A percentile compares a stretch with the other conserved stretches of the same genome.
These are phyloP conservation scores for Leptosphaerulina australis DNA, from an alignment of 2,329 filamentous ascomycete species.

Conservation along the genomic window DNA sequence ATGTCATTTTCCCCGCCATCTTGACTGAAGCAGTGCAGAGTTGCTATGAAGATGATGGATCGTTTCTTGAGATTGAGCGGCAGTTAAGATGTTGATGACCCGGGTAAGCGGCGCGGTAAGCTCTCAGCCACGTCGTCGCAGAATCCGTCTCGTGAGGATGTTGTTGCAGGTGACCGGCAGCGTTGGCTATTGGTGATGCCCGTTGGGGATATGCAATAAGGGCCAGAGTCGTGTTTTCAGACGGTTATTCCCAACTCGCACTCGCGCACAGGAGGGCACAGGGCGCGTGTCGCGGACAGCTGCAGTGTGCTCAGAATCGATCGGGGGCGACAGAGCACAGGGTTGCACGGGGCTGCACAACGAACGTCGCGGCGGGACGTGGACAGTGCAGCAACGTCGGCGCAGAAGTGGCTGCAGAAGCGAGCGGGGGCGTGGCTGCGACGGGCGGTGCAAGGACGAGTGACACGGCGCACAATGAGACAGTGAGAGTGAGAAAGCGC, in stretches of 20 bases:
- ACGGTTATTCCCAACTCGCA: conserved; percentile 25
- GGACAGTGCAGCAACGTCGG: conserved; percentile 32
- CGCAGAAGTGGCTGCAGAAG: conserved; percentile 27
- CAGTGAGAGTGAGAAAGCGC: background rate
- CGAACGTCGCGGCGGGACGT: conserved; percentile 26
- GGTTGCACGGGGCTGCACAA: conserved; percentile 25
- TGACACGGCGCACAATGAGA: conserved; percentile 2
- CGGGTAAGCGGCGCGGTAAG: conserved; percentile 18
- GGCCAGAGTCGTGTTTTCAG: conserved; percentile 21
- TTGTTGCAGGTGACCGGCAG: conserved; percentile 33
- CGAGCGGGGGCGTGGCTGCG: conserved; percentile 20
- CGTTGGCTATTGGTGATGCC: conserved; percentile 27
- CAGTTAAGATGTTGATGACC: conserved; percentile 7
- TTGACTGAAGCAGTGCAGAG: conserved; percentile 14
- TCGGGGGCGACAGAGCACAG: conserved; percentile 29
- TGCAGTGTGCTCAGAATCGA: conserved; percentile 36
- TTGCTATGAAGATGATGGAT: background rate
- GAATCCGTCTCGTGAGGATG: conserved; percentile 19
- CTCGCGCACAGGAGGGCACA: conserved; percentile 23
- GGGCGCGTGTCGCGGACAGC: conserved; percentile 37
- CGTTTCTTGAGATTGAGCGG: conserved; percentile 6
- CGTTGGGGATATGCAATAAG: conserved; percentile 21
- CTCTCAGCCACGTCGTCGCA: conserved; percentile 27
- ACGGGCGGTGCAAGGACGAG: conserved; percentile 16
- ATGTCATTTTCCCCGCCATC: conserved; percentile 92